Evolutionary conservation across 2,329 filamentous ascomycete species (phyloP).

Genomic region (Monilinia polystroma): DNA sequence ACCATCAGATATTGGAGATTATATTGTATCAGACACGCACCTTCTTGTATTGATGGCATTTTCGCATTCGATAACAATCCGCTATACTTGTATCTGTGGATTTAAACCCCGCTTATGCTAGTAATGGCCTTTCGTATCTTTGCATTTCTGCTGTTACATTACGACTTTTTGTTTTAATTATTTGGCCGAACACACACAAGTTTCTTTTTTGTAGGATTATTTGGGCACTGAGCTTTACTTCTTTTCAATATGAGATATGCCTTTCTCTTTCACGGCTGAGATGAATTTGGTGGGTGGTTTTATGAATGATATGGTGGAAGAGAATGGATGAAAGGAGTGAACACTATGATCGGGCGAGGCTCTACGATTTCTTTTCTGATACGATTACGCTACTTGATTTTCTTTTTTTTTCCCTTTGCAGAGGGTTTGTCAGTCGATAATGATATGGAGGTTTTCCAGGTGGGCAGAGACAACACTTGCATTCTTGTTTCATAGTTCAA

Average conservation of each 20-base stretch:
- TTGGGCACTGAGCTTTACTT: slow-evolving; percentile 13
- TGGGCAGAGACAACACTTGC: background rate
- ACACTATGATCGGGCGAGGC: background rate
- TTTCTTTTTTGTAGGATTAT: slow-evolving; percentile 21
- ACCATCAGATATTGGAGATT: background rate
- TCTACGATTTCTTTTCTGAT: background rate
- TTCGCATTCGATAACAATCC: slow-evolving; percentile 8
- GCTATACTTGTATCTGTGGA: slow-evolving; percentile 13
- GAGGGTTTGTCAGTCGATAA: background rate
- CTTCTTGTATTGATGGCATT: slow-evolving; percentile 14
- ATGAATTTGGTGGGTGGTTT: slow-evolving; percentile 4
- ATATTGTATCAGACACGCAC: slow-evolving; percentile 4
- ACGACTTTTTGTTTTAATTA: slow-evolving; percentile 2
- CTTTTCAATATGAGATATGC: background rate
- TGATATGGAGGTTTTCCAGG: background rate
- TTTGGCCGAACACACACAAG: slow-evolving; percentile 6
- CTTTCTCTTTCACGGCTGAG: slow-evolving; percentile 2
- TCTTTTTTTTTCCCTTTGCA: background rate
- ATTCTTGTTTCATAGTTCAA: slow-evolving; percentile 17
- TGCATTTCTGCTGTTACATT: slow-evolving; percentile 2
- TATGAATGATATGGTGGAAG: background rate
- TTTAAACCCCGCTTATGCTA: slow-evolving; percentile 9
- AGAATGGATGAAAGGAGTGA: background rate
- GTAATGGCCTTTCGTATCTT: slow-evolving; percentile 10
- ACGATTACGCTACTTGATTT: background rate